Base-by-base conservation (phyloP, 2,329 filamentous ascomycete species). In the Fusarium sp. region DNA sequence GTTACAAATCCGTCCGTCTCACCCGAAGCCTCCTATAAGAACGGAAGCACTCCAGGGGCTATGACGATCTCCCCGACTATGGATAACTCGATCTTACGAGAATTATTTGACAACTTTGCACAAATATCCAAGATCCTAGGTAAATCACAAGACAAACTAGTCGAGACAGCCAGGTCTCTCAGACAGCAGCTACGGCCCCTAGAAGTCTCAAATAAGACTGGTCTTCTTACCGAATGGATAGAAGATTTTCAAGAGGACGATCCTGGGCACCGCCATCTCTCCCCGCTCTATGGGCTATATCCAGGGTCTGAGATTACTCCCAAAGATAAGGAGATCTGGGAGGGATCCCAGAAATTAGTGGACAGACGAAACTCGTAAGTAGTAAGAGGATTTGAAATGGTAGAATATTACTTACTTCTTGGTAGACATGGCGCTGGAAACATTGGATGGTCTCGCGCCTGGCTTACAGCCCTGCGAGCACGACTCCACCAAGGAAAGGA, bases 271-370 rank as follows among this genome's bases (percentile, higher is more conserved):
- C 46, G 47, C 5, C 56, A 59, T 7, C 19, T 53, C 2, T 59
- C 39, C 14, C 49, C 56, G 5, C 42, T 59, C 9, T 54, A 46
- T 14, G 49, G 56, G 5, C 15, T 59, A n/a, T 59, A 45, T 21
- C 56, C 50, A 3, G 56, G 47, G 21, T 53, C 49, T n/a, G 56
- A 53, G 34, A 53, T 49, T 14, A 34, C 57, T 11, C 57, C 50
- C 8, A 36, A 42, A 4, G 14, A 44, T 24, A 6, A 24, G 13
- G 43, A 45, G 22, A 39, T 61, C 10, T 54, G 28, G 43, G 19
- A 44, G 6, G 38, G 50, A 14, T 61, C 43, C 2, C 17, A 11
- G 31, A 24, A 34, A 9, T 17, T 55, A 7, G 36, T 50, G 14
- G 50, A 61, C 3, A 42, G 50, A 33, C 33, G 50, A 14, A 31